A percentile compares a stretch with the other conserved stretches of the same genome.
phyloP scores from a whole-genome alignment of 2,329 filamentous ascomycete species.

The Beauveria caledonica region DNA sequence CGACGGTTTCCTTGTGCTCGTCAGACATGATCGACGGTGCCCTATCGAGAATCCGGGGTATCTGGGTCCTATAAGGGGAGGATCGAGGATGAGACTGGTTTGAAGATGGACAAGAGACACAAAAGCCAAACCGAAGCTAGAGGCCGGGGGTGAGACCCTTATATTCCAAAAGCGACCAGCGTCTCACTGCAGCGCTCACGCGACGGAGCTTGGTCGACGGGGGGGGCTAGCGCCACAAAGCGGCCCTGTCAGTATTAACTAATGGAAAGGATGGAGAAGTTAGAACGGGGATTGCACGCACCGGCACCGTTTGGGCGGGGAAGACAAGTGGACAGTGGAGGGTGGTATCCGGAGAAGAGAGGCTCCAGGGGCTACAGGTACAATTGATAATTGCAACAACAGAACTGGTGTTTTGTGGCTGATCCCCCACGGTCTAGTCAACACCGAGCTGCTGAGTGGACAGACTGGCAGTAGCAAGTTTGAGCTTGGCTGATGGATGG shows the following conservation, averaged over 20 bases:
- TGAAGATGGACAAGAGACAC: constrained; percentile 3
- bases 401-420: constrained; percentile 8
- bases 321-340: constrained; percentile 10
- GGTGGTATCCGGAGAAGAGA: constrained; percentile 12
- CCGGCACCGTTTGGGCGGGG: neutral
- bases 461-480: neutral
- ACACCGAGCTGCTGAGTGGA: constrained; percentile 4
- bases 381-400: constrained; percentile 10
- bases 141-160: constrained; percentile 9
- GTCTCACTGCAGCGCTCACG: constrained; percentile 7
- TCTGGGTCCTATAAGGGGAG: constrained; percentile 4
- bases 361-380: constrained; percentile 1
- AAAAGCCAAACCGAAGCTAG: neutral
- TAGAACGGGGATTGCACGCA: constrained; percentile 7
- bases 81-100: neutral
- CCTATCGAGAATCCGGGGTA: constrained; percentile 9
- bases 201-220: constrained; percentile 1
- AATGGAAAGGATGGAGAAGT: neutral
- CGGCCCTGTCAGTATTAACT: constrained; percentile 3
- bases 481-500: constrained; percentile 2
- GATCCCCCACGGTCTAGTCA: neutral
- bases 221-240: constrained; percentile 8
- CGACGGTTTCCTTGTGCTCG: constrained; percentile 6
- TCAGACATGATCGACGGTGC: constrained; percentile 8
- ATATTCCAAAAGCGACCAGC: constrained; percentile 2